Percentiles rank a stretch among this genome's conserved stretches.
Conservation (phyloP, 257 asterid genomes). For the Capsicum pubescens region DNA sequence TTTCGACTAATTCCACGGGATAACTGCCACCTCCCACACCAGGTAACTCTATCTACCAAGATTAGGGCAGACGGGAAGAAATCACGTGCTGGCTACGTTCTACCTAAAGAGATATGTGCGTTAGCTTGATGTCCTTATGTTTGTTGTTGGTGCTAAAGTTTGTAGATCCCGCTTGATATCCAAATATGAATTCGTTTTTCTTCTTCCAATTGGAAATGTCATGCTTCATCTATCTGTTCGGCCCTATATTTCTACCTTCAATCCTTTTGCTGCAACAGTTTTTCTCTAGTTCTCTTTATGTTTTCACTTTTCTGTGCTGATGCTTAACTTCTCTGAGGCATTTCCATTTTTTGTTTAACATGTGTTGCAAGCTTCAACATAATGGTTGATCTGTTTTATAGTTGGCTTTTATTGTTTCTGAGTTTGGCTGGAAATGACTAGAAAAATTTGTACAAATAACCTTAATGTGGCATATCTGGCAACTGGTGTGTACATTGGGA, state of each 20-base stretch:
- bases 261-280: neutral
- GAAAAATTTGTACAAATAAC: neutral
- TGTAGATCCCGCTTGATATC: neutral
- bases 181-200: neutral
- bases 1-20: neutral
- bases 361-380: slow-evolving; percentile 17
- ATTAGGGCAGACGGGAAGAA: neutral
- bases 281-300: slow-evolving; percentile 1
- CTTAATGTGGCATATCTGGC: neutral
- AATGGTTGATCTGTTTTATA: neutral
- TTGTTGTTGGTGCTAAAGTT: neutral
- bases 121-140: neutral
- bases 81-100: neutral
- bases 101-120: neutral
- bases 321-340: neutral
- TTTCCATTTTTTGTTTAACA: neutral
- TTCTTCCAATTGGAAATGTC: slow-evolving; percentile 14
- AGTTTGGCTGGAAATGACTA: slow-evolving; percentile 8
- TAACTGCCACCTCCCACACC: neutral
- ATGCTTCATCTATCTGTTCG: neutral
- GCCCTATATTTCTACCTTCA: neutral
- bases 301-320: neutral
- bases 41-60: neutral
- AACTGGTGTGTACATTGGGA: neutral
- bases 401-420: neutral